Evolutionary conservation across 2,329 filamentous ascomycete species (phyloP), one percentile per base, ranked within the genome.

Genomic region (Colletotrichum paranaense): DNA sequence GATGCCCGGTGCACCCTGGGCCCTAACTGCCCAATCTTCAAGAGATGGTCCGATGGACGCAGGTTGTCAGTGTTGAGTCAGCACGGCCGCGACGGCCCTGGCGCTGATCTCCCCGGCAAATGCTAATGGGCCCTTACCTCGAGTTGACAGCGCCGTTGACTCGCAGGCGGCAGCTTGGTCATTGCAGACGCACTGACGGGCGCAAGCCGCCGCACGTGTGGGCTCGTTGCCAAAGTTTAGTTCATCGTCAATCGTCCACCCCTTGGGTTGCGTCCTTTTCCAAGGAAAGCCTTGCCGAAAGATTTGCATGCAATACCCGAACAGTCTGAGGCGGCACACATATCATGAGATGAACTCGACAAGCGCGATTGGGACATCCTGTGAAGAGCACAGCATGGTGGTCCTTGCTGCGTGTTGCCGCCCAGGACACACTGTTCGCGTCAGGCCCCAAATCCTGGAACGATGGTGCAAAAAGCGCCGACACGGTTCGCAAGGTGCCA

Each of bases 41-140:
- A 62, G 57, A n/a, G 53, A 68, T 72, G 65, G 53, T 65, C 32
- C 58, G 69, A 62, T 57, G 59, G 38, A 24, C n/a, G 56, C 65
- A 58, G 19, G 38, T 59, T 65, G 70, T 73, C 70, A 73, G 62
- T 65, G 70, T 73, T 73, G 70, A 73, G 32, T 73, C 70, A 73
- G 70, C 67, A 65, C 55, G 32, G 60, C 53, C 66, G 59, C 55
- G 12, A 57, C 56, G 55, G 70, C 60, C 70, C 66, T 70, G 67
- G 56, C 66, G 55, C 55, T 70, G 66, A 73, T 73, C 66, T 38
- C 59, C 66, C 66, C 66, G 66, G 70, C 66, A 72, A 59, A 56
- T 72, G 42, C 57, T 42, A 69, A 32, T 28, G 59, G 42, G 55
- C 60, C 59, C 66, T 70, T 64, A 49, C 42, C 59, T 70, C 38